Evolutionary conservation across 495 filamentous ascomycete species (phyloP).

Genomic region (Apodospora peruviana): DNA sequence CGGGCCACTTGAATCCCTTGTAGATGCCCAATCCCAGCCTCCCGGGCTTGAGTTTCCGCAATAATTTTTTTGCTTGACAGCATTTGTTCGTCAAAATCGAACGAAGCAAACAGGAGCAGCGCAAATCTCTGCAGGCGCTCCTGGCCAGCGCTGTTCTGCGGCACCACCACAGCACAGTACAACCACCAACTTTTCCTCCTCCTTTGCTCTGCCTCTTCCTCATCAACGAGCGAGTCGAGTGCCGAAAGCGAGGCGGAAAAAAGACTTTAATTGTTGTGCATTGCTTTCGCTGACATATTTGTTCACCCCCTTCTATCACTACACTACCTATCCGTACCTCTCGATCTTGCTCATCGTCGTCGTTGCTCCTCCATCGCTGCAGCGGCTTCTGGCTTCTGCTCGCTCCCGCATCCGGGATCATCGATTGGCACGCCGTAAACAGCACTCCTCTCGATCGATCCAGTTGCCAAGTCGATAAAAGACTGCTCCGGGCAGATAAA

Average conservation of each 20-base stretch:
- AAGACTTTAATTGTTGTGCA: background rate
- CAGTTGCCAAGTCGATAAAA: background rate
- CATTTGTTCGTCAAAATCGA: background rate
- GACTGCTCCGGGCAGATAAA: background rate
- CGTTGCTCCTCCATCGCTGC: background rate
- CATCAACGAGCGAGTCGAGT: background rate
- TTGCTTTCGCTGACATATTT: background rate
- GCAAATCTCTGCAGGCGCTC: background rate
- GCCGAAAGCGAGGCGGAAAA: background rate
- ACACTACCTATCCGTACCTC: background rate
- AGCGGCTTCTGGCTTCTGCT: background rate
- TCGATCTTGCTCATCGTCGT: background rate
- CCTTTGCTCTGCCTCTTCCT: background rate
- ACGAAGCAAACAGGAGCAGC: background rate
- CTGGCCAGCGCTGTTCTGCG: no score
- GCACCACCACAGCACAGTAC: background rate
- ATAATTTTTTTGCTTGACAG: slow-evolving; percentile 4
- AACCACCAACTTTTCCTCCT: background rate
- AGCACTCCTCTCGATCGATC: background rate
- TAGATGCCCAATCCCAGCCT: slow-evolving; percentile 16
- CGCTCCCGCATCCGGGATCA: background rate
- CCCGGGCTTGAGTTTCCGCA: background rate
- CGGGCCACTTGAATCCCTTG: background rate
- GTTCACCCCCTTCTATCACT: background rate
- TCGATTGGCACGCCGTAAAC: background rate